Evolutionary conservation across 306 rosid genomes (phyloP).

Genomic region (Carpinus viminea): DNA sequence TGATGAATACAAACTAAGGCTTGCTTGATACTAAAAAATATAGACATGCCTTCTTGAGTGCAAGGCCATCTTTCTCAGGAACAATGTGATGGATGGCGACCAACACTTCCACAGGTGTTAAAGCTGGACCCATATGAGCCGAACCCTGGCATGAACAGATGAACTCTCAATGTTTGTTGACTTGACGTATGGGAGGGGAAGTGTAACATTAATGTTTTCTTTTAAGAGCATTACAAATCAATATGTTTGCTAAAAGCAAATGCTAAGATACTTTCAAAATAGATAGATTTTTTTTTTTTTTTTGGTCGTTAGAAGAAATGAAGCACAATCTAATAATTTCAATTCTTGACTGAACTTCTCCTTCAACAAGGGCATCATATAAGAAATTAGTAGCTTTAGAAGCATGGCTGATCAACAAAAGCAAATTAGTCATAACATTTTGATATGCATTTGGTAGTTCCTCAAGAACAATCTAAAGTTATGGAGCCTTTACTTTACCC

Average conservation of each 20-base stretch:
- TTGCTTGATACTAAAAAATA: conserved; percentile 11
- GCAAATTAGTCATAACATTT: neutral
- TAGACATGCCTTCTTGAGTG: conserved; percentile 81
- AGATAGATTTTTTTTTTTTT: neutral
- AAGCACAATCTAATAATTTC: conserved; percentile 4
- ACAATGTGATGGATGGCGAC: conserved; percentile 90
- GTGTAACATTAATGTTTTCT: neutral
- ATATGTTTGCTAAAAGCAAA: conserved; percentile 12
- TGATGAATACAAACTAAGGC: conserved; percentile 7
- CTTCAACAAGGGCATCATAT: neutral
- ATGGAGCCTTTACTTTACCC: neutral
- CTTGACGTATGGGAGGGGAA: neutral
- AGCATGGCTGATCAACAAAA: neutral
- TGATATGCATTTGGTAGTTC: neutral
- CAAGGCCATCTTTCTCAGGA: conserved; percentile 85
- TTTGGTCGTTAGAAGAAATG: neutral
- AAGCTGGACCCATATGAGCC: conserved; percentile 97
- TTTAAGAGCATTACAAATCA: conserved; percentile 7
- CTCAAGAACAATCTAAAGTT: neutral
- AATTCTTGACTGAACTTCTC: neutral
- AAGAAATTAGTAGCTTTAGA: neutral
- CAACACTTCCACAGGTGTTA: conserved; percentile 92
- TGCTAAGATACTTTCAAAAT: neutral
- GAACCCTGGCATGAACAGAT: conserved; percentile 73
- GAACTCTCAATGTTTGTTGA: conserved; percentile 23